Evolutionary conservation across 2,329 filamentous ascomycete genomes (phyloP).

Genomic region (Penicillium sp.): DNA sequence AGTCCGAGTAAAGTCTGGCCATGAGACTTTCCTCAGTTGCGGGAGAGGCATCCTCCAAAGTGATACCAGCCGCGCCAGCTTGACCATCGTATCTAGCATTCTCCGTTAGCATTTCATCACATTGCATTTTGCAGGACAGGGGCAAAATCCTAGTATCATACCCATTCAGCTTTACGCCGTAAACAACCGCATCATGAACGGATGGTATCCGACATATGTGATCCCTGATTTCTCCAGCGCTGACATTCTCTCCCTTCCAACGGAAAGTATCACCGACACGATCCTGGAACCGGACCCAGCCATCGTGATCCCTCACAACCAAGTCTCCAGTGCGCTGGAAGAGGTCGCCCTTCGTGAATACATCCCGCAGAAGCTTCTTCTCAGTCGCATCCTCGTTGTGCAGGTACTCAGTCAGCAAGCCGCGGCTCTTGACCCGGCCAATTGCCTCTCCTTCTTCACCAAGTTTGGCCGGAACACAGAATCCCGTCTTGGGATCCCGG

Average conservation of each 20-base stretch:
- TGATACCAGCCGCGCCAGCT: conserved; percentile 42
- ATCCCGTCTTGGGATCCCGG: conserved; percentile 39
- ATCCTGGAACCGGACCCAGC: conserved; percentile 43
- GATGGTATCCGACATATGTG: conserved; percentile 36
- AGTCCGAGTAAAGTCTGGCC: too few relatives aligned
- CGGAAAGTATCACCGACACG: conserved; percentile 34
- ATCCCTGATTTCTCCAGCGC: conserved; percentile 40
- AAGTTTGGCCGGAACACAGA: conserved; percentile 32
- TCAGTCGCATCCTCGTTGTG: conserved; percentile 37
- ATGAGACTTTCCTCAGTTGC: conserved; percentile 25
- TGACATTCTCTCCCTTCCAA: conserved; percentile 42
- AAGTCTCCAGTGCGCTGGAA: conserved; percentile 42
- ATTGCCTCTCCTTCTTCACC: conserved; percentile 41
- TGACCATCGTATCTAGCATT: conserved; percentile 41
- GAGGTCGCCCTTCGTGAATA: conserved; percentile 40
- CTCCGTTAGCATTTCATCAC: background rate
- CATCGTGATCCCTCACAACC: conserved; percentile 35
- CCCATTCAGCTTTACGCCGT: conserved; percentile 37
- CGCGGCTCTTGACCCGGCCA: conserved; percentile 36
- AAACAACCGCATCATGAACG: conserved; percentile 40
- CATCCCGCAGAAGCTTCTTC: conserved; percentile 38
- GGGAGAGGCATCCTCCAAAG: conserved; percentile 31
- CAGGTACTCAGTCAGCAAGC: conserved; percentile 37
- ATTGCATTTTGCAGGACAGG: background rate
- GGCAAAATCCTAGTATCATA: conserved; percentile 16